phyloP scores from a whole-genome alignment of 106 monocot species.

The Hemerocallis citrina region DNA sequence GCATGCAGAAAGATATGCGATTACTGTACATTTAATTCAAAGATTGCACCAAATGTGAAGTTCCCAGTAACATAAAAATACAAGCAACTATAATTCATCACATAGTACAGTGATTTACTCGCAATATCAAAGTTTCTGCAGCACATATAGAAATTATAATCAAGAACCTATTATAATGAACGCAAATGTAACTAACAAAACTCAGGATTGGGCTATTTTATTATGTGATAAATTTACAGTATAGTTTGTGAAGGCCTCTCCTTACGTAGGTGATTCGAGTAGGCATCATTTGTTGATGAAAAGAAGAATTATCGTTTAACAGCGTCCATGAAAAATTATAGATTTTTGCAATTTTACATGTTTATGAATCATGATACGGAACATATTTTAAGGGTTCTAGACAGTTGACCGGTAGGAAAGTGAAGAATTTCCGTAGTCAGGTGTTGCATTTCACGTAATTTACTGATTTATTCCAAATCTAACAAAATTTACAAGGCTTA shows the following conservation, averaged over 20 bases:
- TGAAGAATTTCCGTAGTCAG: too few relatives aligned
- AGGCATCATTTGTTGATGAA: neutral
- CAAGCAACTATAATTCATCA: neutral
- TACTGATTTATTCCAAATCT: too few relatives aligned
- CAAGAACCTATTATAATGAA: neutral
- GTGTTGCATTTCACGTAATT: too few relatives aligned
- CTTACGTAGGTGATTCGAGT: neutral
- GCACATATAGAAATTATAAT: neutral
- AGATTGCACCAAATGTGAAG: neutral
- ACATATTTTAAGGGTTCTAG: too few relatives aligned
- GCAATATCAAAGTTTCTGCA: neutral
- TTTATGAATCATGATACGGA: too few relatives aligned
- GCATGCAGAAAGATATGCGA: neutral
- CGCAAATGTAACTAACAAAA: neutral
- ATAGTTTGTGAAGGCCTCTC: neutral
- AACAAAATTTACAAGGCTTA: too few relatives aligned
- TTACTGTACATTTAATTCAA: neutral
- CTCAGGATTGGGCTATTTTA: neutral
- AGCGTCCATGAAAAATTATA: neutral
- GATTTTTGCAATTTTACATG: neutral
- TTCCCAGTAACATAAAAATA: neutral
- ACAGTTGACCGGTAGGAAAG: too few relatives aligned
- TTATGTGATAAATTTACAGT: neutral
- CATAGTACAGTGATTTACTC: neutral
- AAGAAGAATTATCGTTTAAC: too few relatives aligned